phyloP scores from a whole-genome alignment of 2,329 filamentous ascomycete genomes.

The Fonsecaea multimorphosa region DNA sequence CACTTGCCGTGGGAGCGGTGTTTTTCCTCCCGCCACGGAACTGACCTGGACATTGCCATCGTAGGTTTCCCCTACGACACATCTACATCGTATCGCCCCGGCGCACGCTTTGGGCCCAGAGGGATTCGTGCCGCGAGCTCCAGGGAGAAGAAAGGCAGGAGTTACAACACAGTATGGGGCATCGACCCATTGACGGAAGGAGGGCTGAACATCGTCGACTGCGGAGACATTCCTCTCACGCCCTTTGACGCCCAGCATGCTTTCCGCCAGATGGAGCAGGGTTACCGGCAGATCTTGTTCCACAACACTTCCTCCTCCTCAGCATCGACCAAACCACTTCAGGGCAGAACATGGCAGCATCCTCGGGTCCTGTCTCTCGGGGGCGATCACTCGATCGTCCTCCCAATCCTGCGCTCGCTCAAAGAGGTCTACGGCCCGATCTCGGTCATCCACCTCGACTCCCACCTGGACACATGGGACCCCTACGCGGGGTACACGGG shows the following conservation, averaged over 20 bases:
- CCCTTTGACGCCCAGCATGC: conserved; percentile 86
- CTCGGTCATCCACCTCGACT: conserved; percentile 68
- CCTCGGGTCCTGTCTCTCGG: conserved; percentile 78
- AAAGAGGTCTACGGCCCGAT: conserved; percentile 71
- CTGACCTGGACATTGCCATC: conserved; percentile 43
- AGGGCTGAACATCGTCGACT: conserved; percentile 70
- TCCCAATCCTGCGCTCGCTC: conserved; percentile 61
- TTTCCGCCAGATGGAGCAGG: conserved; percentile 82
- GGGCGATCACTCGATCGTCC: conserved; percentile 53
- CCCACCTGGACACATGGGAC: conserved; percentile 69
- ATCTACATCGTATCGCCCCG: conserved; percentile 43
- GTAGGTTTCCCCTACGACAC: conserved; percentile 47
- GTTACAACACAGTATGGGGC: conserved; percentile 42
- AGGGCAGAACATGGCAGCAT: conserved; percentile 66
- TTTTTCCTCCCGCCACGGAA: conserved; percentile 37
- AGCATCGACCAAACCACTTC: background rate
- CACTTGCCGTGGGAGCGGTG: conserved; percentile 43
- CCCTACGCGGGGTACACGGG: conserved; percentile 83
- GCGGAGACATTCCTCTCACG: conserved; percentile 82
- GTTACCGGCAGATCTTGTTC: conserved; percentile 76
- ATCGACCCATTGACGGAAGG: conserved; percentile 40
- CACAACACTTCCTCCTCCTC: conserved; percentile 71
- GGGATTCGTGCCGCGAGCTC: conserved; percentile 43
- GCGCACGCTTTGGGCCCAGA: conserved; percentile 44
- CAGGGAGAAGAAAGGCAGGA: conserved; percentile 42